phyloP scores from a whole-genome alignment of 768 basidiomycete species.

The Crepidotus variabilis region DNA sequence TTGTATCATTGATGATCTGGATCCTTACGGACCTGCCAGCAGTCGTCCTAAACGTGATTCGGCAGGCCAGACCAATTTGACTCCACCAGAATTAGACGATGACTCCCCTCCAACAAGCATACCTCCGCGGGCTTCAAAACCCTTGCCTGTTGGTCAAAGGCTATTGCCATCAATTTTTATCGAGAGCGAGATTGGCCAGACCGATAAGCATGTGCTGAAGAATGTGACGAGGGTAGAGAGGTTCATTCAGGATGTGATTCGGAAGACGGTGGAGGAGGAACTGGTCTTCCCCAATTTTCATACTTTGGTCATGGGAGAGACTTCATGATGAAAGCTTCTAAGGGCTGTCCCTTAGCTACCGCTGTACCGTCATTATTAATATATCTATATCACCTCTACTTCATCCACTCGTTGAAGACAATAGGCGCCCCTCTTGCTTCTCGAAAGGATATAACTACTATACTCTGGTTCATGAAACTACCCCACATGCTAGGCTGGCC shows the following conservation, averaged over 20 bases:
- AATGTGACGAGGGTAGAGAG: slow-evolving; percentile 94
- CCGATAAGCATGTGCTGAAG: slow-evolving; percentile 92
- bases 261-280: slow-evolving; percentile 94
- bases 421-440: no score
- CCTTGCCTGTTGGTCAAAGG: slow-evolving; percentile 75
- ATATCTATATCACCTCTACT: no score
- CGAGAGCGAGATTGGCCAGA: slow-evolving; percentile 95
- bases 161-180: slow-evolving; percentile 85
- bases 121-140: slow-evolving; percentile 51
- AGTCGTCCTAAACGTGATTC: slow-evolving; percentile 47
- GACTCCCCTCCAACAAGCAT: slow-evolving; percentile 35
- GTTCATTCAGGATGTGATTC: slow-evolving; percentile 93
- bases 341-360: no score
- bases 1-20: slow-evolving; percentile 84
- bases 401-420: no score
- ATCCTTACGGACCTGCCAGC: slow-evolving; percentile 77
- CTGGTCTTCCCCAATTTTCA: slow-evolving; percentile 96
- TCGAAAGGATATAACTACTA: no score
- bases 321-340: slow-evolving; percentile 1
- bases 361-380: no score
- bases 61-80: slow-evolving; percentile 26
- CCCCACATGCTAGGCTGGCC: no score
- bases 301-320: slow-evolving; percentile 58
- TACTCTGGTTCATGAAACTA: no score
- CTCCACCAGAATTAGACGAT: slow-evolving; percentile 64